Evolutionary conservation across 768 basidiomycete genomes (phyloP).

Genomic region (Melanogaster broomeanus): DNA sequence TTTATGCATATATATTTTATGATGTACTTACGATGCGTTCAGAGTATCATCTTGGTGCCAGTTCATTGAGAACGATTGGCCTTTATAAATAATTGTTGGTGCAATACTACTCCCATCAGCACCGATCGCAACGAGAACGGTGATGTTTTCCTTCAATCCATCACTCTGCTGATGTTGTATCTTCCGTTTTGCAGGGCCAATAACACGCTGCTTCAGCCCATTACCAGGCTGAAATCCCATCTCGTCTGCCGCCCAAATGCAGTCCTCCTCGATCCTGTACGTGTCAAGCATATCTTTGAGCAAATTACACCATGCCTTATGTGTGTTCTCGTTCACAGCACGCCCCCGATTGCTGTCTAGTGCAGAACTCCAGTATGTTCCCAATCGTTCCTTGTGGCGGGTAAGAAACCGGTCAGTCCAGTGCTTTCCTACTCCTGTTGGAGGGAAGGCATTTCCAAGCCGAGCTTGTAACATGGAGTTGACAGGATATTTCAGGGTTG

Average conservation of each 20-base stretch:
- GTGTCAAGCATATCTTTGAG: slow-evolving; percentile 26
- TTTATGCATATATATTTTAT: slow-evolving; percentile 28
- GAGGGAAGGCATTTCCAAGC: slow-evolving; percentile 31
- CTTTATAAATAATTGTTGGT: slow-evolving; percentile 38
- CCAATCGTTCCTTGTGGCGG: slow-evolving; percentile 29
- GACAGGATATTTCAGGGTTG: slow-evolving; percentile 34
- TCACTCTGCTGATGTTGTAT: slow-evolving; percentile 17
- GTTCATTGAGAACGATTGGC: slow-evolving; percentile 24
- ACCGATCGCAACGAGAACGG: slow-evolving; percentile 40
- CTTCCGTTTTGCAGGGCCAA: neutral
- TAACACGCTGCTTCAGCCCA: slow-evolving; percentile 6
- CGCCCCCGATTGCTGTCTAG: slow-evolving; percentile 36
- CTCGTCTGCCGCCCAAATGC: no score
- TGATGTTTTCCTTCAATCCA: slow-evolving; percentile 25
- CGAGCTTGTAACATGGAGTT: slow-evolving; percentile 30
- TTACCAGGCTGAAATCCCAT: slow-evolving; percentile 6
- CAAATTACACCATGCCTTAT: slow-evolving; percentile 34
- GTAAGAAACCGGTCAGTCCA: slow-evolving; percentile 35
- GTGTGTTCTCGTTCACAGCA: slow-evolving; percentile 39
- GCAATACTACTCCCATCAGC: slow-evolving; percentile 34
- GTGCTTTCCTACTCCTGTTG: slow-evolving; percentile 34
- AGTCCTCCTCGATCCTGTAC: neutral
- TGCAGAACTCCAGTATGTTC: slow-evolving; percentile 30
- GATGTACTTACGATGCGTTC: slow-evolving; percentile 33
- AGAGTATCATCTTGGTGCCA: slow-evolving; percentile 33